Conservation (phyloP, 495 filamentous ascomycete species). For the Xylaria longipes region DNA sequence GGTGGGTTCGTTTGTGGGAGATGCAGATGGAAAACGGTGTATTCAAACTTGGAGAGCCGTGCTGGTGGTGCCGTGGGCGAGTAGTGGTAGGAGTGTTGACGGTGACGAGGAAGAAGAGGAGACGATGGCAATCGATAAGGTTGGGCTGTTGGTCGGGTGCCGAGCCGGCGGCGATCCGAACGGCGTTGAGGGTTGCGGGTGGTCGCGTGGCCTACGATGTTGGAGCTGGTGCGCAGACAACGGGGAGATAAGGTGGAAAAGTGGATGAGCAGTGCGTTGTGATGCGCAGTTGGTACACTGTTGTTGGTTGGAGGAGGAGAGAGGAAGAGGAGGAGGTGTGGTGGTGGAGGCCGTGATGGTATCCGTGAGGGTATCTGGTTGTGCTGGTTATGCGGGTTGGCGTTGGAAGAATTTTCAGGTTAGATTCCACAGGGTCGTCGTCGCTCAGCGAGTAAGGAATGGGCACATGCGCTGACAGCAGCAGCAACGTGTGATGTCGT, state of each 20-base stretch:
- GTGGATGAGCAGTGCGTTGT: slow-evolving; percentile 2
- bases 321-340: too few relatives aligned
- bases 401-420: slow-evolving; percentile 23
- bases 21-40: neutral
- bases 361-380: neutral
- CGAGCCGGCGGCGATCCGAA: slow-evolving; percentile 17
- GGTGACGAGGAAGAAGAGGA: slow-evolving; percentile 13
- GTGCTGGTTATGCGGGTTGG: neutral
- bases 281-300: neutral
- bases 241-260: slow-evolving; percentile 12
- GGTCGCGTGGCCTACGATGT: slow-evolving; percentile 15
- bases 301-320: neutral
- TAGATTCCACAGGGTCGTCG: slow-evolving; percentile 18
- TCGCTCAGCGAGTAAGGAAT: slow-evolving; percentile 29
- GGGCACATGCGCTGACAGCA: slow-evolving; percentile 30
- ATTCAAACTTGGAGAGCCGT: neutral
- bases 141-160: slow-evolving; percentile 27
- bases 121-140: slow-evolving; percentile 18
- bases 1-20: neutral
- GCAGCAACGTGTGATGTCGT: slow-evolving; percentile 28
- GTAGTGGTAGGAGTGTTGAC: neutral
- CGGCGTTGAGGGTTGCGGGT: slow-evolving; percentile 8
- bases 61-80: neutral
- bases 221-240: neutral
- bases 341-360: neutral